Percentiles rank a stretch among this genome's conserved stretches.
Evolutionary conservation across 495 filamentous ascomycete species (phyloP).

Genomic region (Aspergillus nanangensis): DNA sequence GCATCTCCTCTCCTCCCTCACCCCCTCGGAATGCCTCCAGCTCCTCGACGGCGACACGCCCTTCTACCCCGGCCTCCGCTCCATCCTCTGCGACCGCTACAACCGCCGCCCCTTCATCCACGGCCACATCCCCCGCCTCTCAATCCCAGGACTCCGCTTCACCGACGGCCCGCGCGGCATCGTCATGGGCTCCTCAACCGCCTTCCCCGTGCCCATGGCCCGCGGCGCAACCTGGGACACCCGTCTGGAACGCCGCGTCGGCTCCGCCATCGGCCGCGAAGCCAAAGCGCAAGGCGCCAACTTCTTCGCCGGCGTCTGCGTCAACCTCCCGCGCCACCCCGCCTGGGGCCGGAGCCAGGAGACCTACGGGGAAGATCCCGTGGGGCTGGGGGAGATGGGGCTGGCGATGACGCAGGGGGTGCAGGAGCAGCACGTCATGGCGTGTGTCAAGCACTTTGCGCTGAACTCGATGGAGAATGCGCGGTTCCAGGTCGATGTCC

Average conservation of each 20-base stretch:
- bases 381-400: slow-evolving; percentile 10
- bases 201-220: slow-evolving; percentile 16
- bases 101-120: slow-evolving; percentile 8
- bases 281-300: slow-evolving; percentile 14
- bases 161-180: slow-evolving; percentile 14
- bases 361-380: slow-evolving; percentile 13
- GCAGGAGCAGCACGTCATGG: slow-evolving; percentile 14
- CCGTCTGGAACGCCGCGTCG: slow-evolving; percentile 7
- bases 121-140: slow-evolving; percentile 7
- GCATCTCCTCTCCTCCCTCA: not conserved
- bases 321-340: slow-evolving; percentile 16
- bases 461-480: slow-evolving; percentile 17
- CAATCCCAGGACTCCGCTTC: slow-evolving; percentile 10
- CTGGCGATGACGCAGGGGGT: slow-evolving; percentile 3
- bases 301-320: slow-evolving; percentile 11
- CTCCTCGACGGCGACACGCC: slow-evolving; percentile 15
- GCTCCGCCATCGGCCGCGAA: slow-evolving; percentile 13
- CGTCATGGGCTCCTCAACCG: slow-evolving; percentile 5
- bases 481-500: slow-evolving; percentile 10
- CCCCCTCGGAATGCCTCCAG: slow-evolving; percentile 6
- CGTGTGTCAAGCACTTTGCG: slow-evolving; percentile 16
- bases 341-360: slow-evolving; percentile 15
- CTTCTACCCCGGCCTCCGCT: slow-evolving; percentile 13
- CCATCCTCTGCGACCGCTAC: slow-evolving; percentile 10
- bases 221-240: slow-evolving; percentile 16